phyloP scores from a whole-genome alignment of 2,329 filamentous ascomycete genomes.

The Apiospora koreana region DNA sequence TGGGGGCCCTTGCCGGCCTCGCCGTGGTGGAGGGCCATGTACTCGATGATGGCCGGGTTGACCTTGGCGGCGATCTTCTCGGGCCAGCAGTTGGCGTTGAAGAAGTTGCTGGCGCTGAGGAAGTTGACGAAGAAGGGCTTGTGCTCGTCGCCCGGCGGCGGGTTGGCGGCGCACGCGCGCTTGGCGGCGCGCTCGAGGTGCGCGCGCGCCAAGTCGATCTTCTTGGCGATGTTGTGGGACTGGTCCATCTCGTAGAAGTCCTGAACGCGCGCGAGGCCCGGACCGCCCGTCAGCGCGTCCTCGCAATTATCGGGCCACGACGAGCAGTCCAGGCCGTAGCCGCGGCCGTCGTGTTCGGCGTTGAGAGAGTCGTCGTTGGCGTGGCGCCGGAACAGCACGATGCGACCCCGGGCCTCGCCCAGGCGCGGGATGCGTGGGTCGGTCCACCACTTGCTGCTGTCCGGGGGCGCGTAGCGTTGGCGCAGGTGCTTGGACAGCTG shows the following conservation, averaged over 20 bases:
- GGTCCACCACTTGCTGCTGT: conserved; percentile 70
- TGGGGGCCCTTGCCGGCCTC: conserved; percentile 50
- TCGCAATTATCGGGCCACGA: conserved; percentile 88
- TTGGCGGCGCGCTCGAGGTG: conserved; percentile 75
- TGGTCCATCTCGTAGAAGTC: conserved; percentile 91
- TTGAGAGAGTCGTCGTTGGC: conserved; percentile 58
- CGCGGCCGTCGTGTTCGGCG: conserved; percentile 49
- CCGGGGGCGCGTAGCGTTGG: conserved; percentile 65
- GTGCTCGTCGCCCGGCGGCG: conserved; percentile 34
- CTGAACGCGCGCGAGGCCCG: conserved; percentile 80
- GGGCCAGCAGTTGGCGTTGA: conserved; percentile 89
- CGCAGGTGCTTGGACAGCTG: conserved; percentile 75
- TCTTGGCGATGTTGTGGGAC: conserved; percentile 74
- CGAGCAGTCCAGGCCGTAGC: conserved; percentile 62
- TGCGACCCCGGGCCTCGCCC: conserved; percentile 76
- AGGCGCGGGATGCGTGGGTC: conserved; percentile 75
- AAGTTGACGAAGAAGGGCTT: conserved; percentile 86
- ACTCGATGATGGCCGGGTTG: conserved; percentile 73
- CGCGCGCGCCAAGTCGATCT: conserved; percentile 71
- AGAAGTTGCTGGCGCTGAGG: conserved; percentile 89
- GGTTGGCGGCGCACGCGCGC: conserved; percentile 42
- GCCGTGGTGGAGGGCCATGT: conserved; percentile 60
- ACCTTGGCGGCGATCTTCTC: conserved; percentile 86
- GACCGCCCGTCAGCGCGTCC: conserved; percentile 62
- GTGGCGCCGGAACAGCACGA: conserved; percentile 85